These are phyloP conservation scores for Litsea cubeba DNA, from an alignment of 164 flowering plant species.

Conservation along the genomic window DNA sequence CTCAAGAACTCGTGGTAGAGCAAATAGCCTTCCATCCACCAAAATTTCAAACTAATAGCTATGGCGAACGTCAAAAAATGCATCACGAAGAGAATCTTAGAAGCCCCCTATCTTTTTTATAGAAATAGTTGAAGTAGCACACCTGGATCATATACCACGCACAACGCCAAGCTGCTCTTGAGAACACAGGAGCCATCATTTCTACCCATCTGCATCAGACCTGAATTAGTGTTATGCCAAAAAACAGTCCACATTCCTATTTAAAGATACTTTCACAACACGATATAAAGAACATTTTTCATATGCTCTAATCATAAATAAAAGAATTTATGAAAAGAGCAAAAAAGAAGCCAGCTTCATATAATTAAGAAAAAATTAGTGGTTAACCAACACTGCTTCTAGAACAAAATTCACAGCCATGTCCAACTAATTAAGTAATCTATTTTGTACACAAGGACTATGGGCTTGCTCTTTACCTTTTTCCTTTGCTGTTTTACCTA, in stretches of 20 bases:
- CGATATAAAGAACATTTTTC: too few species aligned
- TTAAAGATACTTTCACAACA: too few species aligned
- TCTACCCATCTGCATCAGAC: slow-evolving; percentile 79
- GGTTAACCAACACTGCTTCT: too few species aligned
- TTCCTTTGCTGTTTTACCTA: too few species aligned
- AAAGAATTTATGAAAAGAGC: too few species aligned
- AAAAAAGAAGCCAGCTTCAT: too few species aligned
- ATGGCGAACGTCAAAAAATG: neutral
- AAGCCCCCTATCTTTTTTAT: neutral
- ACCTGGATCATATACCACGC: slow-evolving; percentile 97
- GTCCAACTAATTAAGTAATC: too few species aligned
- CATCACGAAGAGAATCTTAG: neutral
- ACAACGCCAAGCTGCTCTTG: slow-evolving; percentile 86
- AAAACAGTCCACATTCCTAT: neutral
- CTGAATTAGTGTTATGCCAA: neutral
- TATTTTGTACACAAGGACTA: too few species aligned
- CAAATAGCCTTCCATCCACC: neutral
- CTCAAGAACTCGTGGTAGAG: neutral
- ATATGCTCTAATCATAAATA: too few species aligned
- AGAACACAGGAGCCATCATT: slow-evolving; percentile 99
- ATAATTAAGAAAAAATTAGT: too few species aligned
- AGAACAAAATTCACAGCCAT: too few species aligned
- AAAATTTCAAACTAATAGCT: neutral
- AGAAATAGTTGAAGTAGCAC: slow-evolving; percentile 5
- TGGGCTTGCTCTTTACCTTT: too few species aligned